Percentiles rank a stretch among this genome's conserved stretches.
Evolutionary conservation across 306 rosid genomes (phyloP).

Genomic region (Sophora flavescens): DNA sequence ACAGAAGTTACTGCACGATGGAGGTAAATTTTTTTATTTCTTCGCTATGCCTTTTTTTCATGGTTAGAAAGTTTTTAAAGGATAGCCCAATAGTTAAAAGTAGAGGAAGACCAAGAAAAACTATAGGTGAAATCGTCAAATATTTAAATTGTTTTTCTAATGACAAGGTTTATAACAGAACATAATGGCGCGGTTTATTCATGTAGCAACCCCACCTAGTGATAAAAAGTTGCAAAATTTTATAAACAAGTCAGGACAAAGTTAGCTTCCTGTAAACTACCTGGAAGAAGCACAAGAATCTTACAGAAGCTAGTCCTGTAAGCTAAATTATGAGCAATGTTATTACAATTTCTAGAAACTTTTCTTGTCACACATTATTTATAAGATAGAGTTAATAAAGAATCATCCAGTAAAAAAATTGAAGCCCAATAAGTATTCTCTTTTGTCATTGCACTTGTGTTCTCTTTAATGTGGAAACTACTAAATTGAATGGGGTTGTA

Average conservation of each 20-base stretch:
- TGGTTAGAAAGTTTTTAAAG: slow-evolving; percentile 1
- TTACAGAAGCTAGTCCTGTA: not conserved
- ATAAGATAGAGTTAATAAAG: not conserved
- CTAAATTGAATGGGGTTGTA: slow-evolving; percentile 50
- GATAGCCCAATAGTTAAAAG: not conserved
- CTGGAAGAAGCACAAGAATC: not conserved
- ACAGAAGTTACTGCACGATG: slow-evolving; percentile 87
- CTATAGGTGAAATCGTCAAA: not conserved
- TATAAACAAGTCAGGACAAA: too few species aligned
- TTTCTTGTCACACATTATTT: not conserved
- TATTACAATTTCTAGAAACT: not conserved
- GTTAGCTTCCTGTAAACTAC: slow-evolving; percentile 8
- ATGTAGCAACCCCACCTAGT: too few species aligned
- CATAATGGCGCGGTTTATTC: too few species aligned
- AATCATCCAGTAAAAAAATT: not conserved
- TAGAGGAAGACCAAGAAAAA: too few species aligned
- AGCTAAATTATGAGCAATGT: slow-evolving; percentile 21
- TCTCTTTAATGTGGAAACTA: slow-evolving; percentile 37
- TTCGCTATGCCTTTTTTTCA: not conserved
- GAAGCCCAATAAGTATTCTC: not conserved
- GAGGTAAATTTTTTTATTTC: slow-evolving; percentile 61
- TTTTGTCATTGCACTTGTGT: slow-evolving; percentile 15
- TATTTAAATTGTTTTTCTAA: not conserved
- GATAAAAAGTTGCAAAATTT: too few species aligned
- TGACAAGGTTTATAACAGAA: too few species aligned